Conservation (phyloP, 371 early-diverging fungal species). For the Sporodiniella umbellata region DNA sequence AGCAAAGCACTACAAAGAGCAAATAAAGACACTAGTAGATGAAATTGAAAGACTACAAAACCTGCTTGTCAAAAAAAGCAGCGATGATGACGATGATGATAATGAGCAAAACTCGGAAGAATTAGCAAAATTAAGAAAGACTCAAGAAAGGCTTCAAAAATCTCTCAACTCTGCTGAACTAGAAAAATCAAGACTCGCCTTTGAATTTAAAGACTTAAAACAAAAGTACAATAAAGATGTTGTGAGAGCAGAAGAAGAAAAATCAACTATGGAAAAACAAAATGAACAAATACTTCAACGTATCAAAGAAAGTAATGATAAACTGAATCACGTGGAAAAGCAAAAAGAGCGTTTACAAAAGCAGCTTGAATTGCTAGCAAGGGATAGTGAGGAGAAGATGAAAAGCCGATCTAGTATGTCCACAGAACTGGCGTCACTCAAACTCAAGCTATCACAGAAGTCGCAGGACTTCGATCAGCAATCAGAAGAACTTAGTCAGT, state of each 20-base stretch:
- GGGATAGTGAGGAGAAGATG: background rate
- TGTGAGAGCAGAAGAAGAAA: background rate
- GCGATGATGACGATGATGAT: background rate
- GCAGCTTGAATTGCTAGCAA: background rate
- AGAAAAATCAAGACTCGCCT: slow-evolving; percentile 1
- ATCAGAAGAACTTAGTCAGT: background rate
- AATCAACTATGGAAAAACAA: background rate
- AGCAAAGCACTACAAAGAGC: background rate
- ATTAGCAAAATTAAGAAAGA: background rate
- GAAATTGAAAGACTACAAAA: slow-evolving; percentile 3
- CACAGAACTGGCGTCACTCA: background rate
- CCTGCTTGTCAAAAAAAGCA: background rate
- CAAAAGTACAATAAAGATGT: background rate
- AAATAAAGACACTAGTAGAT: slow-evolving; percentile 4
- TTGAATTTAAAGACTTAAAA: background rate
- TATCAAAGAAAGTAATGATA: background rate
- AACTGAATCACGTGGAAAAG: background rate
- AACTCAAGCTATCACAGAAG: background rate
- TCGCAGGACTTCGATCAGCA: background rate
- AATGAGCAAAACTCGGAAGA: background rate
- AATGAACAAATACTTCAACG: background rate
- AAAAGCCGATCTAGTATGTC: background rate
- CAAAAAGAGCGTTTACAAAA: background rate
- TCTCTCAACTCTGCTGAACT: background rate
- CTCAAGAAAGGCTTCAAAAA: background rate